These are phyloP conservation scores for Claviceps spartinae DNA, from an alignment of 2,329 filamentous ascomycete genomes.

Conservation along the genomic window DNA sequence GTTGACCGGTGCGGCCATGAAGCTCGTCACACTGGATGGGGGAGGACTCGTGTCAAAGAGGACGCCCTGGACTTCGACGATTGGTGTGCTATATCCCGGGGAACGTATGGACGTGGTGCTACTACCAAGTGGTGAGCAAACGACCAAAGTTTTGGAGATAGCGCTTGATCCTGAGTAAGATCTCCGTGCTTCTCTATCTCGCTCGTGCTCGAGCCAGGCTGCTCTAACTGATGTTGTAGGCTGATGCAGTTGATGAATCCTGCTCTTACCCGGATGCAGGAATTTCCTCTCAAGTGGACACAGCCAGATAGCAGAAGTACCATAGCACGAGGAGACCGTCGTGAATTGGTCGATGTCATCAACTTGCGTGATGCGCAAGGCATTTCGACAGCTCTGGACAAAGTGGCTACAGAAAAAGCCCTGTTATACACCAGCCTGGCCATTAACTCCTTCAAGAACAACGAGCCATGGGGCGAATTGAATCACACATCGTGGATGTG, in stretches of 20 bases:
- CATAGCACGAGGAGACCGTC: background rate
- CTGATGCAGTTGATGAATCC: constrained; percentile 12
- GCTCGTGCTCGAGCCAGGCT: background rate
- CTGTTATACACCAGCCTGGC: constrained; percentile 8
- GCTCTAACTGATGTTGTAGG: constrained; percentile 1
- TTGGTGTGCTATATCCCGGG: constrained; percentile 13
- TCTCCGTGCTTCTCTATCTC: background rate
- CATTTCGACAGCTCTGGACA: background rate
- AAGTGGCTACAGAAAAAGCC: constrained; percentile 3
- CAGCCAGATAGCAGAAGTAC: background rate
- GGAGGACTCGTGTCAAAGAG: constrained; percentile 4
- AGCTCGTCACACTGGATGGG: constrained; percentile 11
- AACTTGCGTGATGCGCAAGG: background rate
- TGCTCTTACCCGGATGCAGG: constrained; percentile 9
- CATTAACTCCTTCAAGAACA: constrained; percentile 6
- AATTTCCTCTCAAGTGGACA: constrained; percentile 7
- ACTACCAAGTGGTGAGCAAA: background rate
- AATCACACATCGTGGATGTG: constrained; percentile 11
- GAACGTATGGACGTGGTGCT: constrained; percentile 10
- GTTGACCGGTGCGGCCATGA: constrained; percentile 6
- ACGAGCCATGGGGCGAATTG: constrained; percentile 9
- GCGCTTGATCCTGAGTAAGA: constrained; percentile 8
- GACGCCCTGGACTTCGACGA: constrained; percentile 5
- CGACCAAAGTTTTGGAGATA: background rate
- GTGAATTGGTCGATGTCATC: background rate